phyloP scores from a whole-genome alignment of 1,284 basidiomycete genomes.

The Polyporus tsugae region DNA sequence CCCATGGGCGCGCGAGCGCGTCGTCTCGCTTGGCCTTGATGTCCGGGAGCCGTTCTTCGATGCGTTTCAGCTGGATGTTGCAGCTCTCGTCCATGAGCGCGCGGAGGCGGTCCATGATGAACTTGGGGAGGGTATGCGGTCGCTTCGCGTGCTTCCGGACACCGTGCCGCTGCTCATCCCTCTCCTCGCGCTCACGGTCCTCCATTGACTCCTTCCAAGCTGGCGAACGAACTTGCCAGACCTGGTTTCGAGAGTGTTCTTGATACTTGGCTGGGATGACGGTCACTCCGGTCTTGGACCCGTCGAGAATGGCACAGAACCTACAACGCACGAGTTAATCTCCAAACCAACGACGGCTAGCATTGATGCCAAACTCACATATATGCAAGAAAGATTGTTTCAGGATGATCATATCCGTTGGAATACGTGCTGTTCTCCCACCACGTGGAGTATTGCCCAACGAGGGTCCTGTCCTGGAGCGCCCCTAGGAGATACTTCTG shows the following conservation, averaged over 20 bases:
- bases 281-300: slow-evolving; percentile 64
- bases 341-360: neutral
- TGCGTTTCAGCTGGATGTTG: slow-evolving; percentile 26
- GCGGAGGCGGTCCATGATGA: slow-evolving; percentile 61
- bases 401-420: slow-evolving; percentile 54
- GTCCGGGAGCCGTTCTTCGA: slow-evolving; percentile 40
- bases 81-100: slow-evolving; percentile 39
- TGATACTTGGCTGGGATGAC: slow-evolving; percentile 46
- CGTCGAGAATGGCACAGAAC: slow-evolving; percentile 68
- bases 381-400: slow-evolving; percentile 64
- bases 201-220: slow-evolving; percentile 49
- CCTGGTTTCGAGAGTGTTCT: slow-evolving; percentile 28
- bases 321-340: slow-evolving; percentile 41
- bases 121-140: slow-evolving; percentile 37
- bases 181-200: neutral
- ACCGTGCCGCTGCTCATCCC: slow-evolving; percentile 6
- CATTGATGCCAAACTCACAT: slow-evolving; percentile 52
- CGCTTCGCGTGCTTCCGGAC: slow-evolving; percentile 22
- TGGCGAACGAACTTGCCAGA: slow-evolving; percentile 25
- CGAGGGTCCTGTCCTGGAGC: slow-evolving; percentile 52
- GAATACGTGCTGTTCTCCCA: slow-evolving; percentile 63
- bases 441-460: slow-evolving; percentile 65
- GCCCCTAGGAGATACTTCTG: slow-evolving; percentile 60
- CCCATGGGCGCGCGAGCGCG: slow-evolving; percentile 50
- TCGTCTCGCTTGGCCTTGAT: slow-evolving; percentile 37